These are phyloP conservation scores for Yamadazyma atmosphaerica DNA, from an alignment of 1,139 yeast species.

Conservation along the genomic window DNA sequence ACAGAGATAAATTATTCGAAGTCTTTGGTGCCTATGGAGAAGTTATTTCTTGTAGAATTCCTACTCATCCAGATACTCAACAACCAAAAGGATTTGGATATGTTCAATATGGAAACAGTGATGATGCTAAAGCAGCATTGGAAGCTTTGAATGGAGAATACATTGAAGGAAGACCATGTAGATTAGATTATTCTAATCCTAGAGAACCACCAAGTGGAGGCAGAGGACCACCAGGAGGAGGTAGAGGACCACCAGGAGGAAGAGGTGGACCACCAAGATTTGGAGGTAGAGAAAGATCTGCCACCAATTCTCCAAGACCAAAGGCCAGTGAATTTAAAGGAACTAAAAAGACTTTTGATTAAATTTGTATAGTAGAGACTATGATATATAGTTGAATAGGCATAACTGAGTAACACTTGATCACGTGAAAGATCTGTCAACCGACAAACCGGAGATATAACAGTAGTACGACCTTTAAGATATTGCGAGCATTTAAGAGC, in stretches of 20 bases:
- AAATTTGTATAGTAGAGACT: conserved; percentile 19
- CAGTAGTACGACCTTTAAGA: no score
- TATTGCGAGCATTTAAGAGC: no score
- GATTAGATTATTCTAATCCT: conserved; percentile 94
- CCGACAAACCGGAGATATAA: no score
- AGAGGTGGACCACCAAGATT: conserved; percentile 42
- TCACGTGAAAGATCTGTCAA: no score
- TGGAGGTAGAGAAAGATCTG: conserved; percentile 48
- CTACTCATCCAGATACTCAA: conserved; percentile 98
- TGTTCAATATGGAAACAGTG: conserved; percentile 83
- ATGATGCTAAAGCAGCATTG: conserved; percentile 88
- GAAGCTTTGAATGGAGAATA: conserved; percentile 86
- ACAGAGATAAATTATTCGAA: conserved; percentile 73
- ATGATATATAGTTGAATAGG: conserved; percentile 1
- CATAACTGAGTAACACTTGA: no score
- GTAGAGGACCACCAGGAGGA: conserved; percentile 32
- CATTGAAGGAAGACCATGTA: conserved; percentile 89
- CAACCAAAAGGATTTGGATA: conserved; percentile 99
- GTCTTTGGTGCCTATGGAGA: conserved; percentile 76
- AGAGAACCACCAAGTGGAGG: conserved; percentile 55
- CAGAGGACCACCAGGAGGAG: conserved; percentile 43
- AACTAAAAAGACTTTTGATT: conserved; percentile 77
- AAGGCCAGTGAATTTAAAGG: conserved; percentile 68
- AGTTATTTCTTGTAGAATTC: conserved; percentile 86
- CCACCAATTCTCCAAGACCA: conserved; percentile 52